Base-by-base conservation (phyloP, 2,329 filamentous ascomycete species). In the Onygenales sp. region DNA sequence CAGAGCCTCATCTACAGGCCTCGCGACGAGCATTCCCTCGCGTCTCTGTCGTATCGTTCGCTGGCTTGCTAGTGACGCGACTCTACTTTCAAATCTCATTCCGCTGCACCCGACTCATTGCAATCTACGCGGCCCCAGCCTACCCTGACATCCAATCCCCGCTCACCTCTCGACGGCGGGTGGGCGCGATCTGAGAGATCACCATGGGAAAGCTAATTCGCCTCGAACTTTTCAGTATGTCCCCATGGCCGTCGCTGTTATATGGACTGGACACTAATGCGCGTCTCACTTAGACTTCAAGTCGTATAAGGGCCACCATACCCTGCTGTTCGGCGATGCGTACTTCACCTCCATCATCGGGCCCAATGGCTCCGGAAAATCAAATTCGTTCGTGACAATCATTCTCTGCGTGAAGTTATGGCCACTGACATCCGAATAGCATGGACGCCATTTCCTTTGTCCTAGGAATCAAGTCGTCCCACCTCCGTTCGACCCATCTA, bases 391-490 rank as follows among this genome's bases (percentile, higher is more conserved):
- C 68, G 84, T 77, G 35, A 43, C 59, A 44, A 27, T 36, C 17
- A 41, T 14, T 47, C 35, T 38, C 7, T 14, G 21, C 21, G 36
- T 14, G 2, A 8, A 2, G 13, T n/a, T 4, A 39, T n/a, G 36
- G 32, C 39, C 21, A 53, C 52, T 55, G 41, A 57, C 43, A 43
- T 36, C 54, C 47, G 17, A 60, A 21, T 64, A 94, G 89, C 56
- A 98, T 98, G 93, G 93, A 98, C 70, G 93, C 93, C 62, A 98
- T 98, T 63, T 98, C 93, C 60, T 98, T 98, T 72, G 93, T 98
- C 55, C 82, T 98, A 54, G 93, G 93, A 60, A 97, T 98, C 70
- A 96, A 97, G 70, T 98, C 93, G 2, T 94, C 92, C n/a, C 92
- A 97, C 69, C 78, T 98, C 52, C 89, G 93, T 64, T 98, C 94